Conservation (phyloP, 345 rosid genomes). For the Populus davidiana region DNA sequence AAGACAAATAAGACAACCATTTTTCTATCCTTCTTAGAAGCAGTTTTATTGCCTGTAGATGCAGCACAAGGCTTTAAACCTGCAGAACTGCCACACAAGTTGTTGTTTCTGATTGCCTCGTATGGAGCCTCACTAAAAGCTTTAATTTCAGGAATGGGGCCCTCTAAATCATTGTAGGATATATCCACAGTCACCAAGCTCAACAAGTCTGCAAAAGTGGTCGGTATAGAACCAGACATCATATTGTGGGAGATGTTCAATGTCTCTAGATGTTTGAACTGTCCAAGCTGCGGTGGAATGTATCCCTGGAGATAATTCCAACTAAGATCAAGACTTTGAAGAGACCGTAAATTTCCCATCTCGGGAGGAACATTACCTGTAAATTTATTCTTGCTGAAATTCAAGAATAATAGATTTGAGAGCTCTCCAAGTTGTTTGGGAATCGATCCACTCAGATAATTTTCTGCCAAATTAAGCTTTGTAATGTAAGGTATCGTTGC, state of each 20-base stretch:
- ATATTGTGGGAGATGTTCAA: conserved; percentile 10
- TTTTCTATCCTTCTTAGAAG: too few species aligned
- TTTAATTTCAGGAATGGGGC: too few species aligned
- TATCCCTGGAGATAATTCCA: conserved; percentile 6
- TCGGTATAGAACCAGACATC: conserved; percentile 9
- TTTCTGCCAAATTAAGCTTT: not conserved
- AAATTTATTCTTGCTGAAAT: not conserved
- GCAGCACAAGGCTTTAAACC: too few species aligned
- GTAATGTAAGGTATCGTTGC: not conserved
- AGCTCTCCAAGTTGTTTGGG: not conserved
- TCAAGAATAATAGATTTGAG: not conserved
- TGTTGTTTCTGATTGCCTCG: too few species aligned
- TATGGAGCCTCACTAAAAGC: too few species aligned
- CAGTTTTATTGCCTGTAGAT: too few species aligned
- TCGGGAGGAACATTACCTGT: not conserved
- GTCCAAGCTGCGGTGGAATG: conserved; percentile 3
- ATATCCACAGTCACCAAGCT: too few species aligned
- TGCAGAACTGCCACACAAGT: too few species aligned
- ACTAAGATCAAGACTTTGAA: conserved; percentile 15
- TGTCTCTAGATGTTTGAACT: not conserved
- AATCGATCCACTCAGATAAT: not conserved
- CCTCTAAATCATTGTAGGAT: too few species aligned
- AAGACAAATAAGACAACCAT: too few species aligned
- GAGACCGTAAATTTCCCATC: not conserved
- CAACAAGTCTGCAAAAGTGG: not conserved